Percentiles rank a stretch among this genome's conserved stretches.
phyloP scores from a whole-genome alignment of 495 filamentous ascomycete genomes.

The Hyphodiscus hymeniophilus region DNA sequence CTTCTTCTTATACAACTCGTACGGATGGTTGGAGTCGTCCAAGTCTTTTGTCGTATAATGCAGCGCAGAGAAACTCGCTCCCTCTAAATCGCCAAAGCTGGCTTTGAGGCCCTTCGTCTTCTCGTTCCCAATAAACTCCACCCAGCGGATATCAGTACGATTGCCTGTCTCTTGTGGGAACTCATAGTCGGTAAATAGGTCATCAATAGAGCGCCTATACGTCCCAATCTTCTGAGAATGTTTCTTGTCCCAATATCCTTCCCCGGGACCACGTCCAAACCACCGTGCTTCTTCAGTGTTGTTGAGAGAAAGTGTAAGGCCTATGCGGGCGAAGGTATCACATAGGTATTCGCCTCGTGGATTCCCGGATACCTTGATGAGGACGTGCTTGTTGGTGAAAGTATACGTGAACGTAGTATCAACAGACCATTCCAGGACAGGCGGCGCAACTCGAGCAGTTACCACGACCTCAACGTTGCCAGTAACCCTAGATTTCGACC shows the following conservation, averaged over 20 bases:
- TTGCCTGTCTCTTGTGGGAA: slow-evolving; percentile 61
- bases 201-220: slow-evolving; percentile 31
- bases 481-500: slow-evolving; percentile 24
- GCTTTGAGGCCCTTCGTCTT: slow-evolving; percentile 21
- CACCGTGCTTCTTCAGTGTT: slow-evolving; percentile 37
- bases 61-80: slow-evolving; percentile 42
- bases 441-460: slow-evolving; percentile 46
- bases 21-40: slow-evolving; percentile 49
- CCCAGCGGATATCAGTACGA: slow-evolving; percentile 52
- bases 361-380: slow-evolving; percentile 34
- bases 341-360: slow-evolving; percentile 35
- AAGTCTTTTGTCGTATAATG: slow-evolving; percentile 45
- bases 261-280: slow-evolving; percentile 59
- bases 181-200: slow-evolving; percentile 51
- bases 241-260: slow-evolving; percentile 57
- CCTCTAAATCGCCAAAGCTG: slow-evolving; percentile 31
- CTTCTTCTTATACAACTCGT: slow-evolving; percentile 42
- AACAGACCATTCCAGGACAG: slow-evolving; percentile 54
- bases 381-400: slow-evolving; percentile 34
- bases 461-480: slow-evolving; percentile 27
- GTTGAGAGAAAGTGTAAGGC: slow-evolving; percentile 40
- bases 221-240: slow-evolving; percentile 45
- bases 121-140: slow-evolving; percentile 31
- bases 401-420: slow-evolving; percentile 45
- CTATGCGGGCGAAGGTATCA: slow-evolving; percentile 49